Conservation (phyloP, 1,284 basidiomycete genomes). For the Trichosporon faecale region DNA sequence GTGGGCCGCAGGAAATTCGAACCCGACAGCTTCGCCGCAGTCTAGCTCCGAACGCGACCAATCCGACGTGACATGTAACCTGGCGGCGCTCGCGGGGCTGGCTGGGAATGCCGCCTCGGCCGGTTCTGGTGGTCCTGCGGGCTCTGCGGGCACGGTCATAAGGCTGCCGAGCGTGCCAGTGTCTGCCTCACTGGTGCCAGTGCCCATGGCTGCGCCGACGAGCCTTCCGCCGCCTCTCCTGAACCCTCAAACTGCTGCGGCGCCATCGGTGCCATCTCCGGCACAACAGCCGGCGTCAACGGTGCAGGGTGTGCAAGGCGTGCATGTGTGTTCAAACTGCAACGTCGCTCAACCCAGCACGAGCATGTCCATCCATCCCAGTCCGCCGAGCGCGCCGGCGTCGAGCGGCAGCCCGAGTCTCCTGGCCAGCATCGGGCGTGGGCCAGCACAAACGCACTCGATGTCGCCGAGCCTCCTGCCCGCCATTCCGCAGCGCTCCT, state of each 20-base stretch:
- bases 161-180: no score
- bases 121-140: no score
- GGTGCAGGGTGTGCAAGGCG: no score
- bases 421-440: neutral
- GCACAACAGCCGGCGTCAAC: neutral
- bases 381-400: no score
- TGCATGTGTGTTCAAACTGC: neutral
- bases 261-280: no score
- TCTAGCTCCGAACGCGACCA: neutral
- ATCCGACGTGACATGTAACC: slow-evolving; percentile 1
- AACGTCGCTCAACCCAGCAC: neutral
- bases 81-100: neutral
- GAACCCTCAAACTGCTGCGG: neutral
- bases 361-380: neutral
- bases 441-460: neutral
- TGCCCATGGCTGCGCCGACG: neutral
- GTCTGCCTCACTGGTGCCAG: neutral
- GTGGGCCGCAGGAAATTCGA: neutral
- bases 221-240: neutral
- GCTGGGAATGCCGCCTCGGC: neutral
- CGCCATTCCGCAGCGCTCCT: neutral
- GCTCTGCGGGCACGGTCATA: no score
- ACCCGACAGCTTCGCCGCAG: neutral
- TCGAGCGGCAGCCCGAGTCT: neutral
- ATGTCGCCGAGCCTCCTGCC: neutral